A percentile compares a stretch with the other conserved stretches of the same genome.
Evolutionary conservation across 2,329 filamentous ascomycete species (phyloP).

Genomic region (Colletotrichum lupini): DNA sequence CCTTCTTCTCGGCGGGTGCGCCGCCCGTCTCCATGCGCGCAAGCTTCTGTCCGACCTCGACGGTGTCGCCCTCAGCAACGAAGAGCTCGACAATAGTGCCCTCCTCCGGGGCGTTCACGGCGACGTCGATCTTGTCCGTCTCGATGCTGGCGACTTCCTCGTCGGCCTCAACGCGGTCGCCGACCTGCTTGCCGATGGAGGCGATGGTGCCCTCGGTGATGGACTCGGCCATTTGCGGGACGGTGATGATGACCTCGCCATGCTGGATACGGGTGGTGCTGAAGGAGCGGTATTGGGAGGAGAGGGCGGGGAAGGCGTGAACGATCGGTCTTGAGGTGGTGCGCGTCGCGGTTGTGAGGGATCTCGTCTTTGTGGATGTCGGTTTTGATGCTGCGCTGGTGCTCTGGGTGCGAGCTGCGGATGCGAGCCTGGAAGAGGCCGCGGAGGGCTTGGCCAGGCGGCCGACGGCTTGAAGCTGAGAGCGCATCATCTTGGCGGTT

Average conservation of each 20-base stretch:
- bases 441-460: slow-evolving; percentile 25
- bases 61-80: slow-evolving; percentile 45
- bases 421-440: slow-evolving; percentile 7
- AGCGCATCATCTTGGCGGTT: slow-evolving; percentile 26
- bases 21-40: slow-evolving; percentile 43
- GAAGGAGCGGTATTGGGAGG: slow-evolving; percentile 32
- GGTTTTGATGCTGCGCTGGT: slow-evolving; percentile 25
- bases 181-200: slow-evolving; percentile 43
- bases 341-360: slow-evolving; percentile 5
- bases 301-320: slow-evolving; percentile 1
- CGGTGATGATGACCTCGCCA: slow-evolving; percentile 38
- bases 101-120: slow-evolving; percentile 42
- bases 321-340: slow-evolving; percentile 8
- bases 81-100: slow-evolving; percentile 44
- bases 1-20: slow-evolving; percentile 30
- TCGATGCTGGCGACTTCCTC: slow-evolving; percentile 47
- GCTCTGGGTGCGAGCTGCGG: slow-evolving; percentile 14
- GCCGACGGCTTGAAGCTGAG: slow-evolving; percentile 30
- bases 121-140: slow-evolving; percentile 48
- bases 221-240: slow-evolving; percentile 47
- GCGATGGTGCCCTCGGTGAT: slow-evolving; percentile 45
- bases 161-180: slow-evolving; percentile 44
- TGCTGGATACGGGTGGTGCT: slow-evolving; percentile 31
- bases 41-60: slow-evolving; percentile 45
- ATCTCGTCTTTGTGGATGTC: not conserved